These are phyloP conservation scores for Termitomyces sp. DNA, from an alignment of 768 basidiomycete genomes.

Conservation along the genomic window DNA sequence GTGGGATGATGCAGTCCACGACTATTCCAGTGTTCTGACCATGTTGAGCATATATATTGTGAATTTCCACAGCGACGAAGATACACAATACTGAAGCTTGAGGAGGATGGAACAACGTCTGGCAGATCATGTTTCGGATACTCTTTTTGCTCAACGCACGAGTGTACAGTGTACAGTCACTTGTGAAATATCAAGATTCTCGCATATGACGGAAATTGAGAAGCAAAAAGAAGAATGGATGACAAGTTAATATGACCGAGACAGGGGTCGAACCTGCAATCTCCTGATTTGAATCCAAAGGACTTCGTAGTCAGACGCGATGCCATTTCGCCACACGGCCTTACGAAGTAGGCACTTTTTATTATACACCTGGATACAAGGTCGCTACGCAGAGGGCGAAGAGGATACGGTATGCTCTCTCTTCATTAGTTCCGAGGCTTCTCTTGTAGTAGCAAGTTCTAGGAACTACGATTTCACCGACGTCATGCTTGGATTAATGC, in stretches of 20 bases:
- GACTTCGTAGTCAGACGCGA: constrained; percentile 86
- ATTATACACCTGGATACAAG: too few species aligned
- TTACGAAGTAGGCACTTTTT: too few species aligned
- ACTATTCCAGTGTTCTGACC: not conserved
- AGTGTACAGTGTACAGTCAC: not conserved
- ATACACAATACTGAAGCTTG: too few species aligned
- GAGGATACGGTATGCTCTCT: too few species aligned
- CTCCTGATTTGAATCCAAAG: constrained; percentile 50
- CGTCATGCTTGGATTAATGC: too few species aligned
- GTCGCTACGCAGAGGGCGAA: too few species aligned
- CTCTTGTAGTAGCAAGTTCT: too few species aligned
- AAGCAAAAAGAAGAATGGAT: not conserved
- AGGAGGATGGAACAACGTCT: not conserved
- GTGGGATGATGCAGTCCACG: constrained; percentile 30
- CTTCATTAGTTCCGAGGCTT: too few species aligned
- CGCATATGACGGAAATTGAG: too few species aligned
- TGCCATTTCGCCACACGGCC: constrained; percentile 75
- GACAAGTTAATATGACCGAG: constrained; percentile 20
- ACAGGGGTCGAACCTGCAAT: constrained; percentile 81
- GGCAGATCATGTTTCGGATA: not conserved
- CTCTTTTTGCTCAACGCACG: not conserved
- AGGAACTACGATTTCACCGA: too few species aligned
- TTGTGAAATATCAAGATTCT: too few species aligned
- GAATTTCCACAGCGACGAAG: not conserved
- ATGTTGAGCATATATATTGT: not conserved